Conservation (phyloP, 1,284 basidiomycete species). For the Leucoagaricus sp. region DNA sequence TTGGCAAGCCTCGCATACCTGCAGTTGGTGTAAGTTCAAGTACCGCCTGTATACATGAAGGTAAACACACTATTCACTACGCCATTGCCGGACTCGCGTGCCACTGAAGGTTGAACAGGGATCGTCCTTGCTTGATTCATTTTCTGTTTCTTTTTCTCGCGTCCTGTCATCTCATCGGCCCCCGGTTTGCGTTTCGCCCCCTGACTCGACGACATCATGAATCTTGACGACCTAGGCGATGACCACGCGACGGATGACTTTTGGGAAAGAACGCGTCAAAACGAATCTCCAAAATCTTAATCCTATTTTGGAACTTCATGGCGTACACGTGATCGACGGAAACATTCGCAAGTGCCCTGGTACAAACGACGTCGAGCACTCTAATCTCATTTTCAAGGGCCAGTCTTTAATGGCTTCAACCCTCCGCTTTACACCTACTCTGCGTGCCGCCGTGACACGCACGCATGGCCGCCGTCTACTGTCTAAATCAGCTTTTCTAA, state of each 20-base stretch:
- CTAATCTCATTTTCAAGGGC: background rate
- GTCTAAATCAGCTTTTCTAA: conserved; percentile 41
- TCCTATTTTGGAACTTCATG: background rate
- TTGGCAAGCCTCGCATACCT: conserved; percentile 67
- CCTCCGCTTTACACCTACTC: conserved; percentile 35
- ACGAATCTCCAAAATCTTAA: background rate
- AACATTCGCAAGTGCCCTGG: conserved; percentile 16
- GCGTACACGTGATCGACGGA: conserved; percentile 15
- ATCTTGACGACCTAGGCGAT: background rate
- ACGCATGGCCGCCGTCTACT: conserved; percentile 20
- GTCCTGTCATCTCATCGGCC: conserved; percentile 41
- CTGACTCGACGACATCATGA: conserved; percentile 4
- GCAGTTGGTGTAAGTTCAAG: conserved; percentile 5
- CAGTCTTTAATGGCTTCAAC: conserved; percentile 38
- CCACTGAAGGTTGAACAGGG: conserved; percentile 49
- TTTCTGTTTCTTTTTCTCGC: conserved; percentile 71
- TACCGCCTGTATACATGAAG: background rate
- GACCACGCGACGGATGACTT: background rate
- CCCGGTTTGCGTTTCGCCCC: conserved; percentile 47
- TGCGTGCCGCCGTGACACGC: conserved; percentile 18
- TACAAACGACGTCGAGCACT: conserved; percentile 9
- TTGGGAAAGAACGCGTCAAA: background rate
- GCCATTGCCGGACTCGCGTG: conserved; percentile 20
- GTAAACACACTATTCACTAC: conserved; percentile 39
- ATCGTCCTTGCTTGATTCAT: conserved; percentile 67